Conservation (phyloP, 495 filamentous ascomycete genomes). For the Echria macrotheca region DNA sequence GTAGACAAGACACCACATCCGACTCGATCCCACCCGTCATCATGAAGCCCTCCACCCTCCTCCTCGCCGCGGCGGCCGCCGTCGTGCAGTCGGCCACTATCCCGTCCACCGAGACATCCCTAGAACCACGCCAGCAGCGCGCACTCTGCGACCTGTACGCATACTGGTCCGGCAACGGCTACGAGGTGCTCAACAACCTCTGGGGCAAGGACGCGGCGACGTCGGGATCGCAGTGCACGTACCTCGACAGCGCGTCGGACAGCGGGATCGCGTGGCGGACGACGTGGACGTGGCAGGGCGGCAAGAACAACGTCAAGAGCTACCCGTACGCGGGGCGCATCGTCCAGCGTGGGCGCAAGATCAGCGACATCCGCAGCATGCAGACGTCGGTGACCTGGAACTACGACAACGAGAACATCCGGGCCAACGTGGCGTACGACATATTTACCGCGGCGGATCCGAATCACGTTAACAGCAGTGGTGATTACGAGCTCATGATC, state of each 20-base stretch:
- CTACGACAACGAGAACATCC: conserved; percentile 34
- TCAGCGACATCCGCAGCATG: conserved; percentile 34
- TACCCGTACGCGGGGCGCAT: conserved; percentile 35
- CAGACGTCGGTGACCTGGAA: conserved; percentile 35
- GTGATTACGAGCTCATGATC: conserved; percentile 48
- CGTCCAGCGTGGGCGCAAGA: conserved; percentile 27
- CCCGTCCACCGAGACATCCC: not conserved
- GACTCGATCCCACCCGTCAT: too few species aligned
- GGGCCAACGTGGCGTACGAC: conserved; percentile 45
- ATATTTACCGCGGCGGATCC: conserved; percentile 43
- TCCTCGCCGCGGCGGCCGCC: too few species aligned
- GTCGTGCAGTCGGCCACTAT: too few species aligned
- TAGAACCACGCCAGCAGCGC: not conserved
- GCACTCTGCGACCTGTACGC: conserved; percentile 38
- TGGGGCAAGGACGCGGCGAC: conserved; percentile 35
- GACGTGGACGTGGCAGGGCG: conserved; percentile 42
- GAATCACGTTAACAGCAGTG: conserved; percentile 38
- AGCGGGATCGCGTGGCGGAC: conserved; percentile 32
- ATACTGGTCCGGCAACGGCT: conserved; percentile 28
- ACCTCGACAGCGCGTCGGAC: conserved; percentile 28
- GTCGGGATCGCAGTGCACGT: conserved; percentile 40
- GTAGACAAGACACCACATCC: too few species aligned
- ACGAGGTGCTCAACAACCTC: conserved; percentile 44
- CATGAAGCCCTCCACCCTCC: too few species aligned
- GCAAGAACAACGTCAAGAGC: conserved; percentile 40